phyloP scores from a whole-genome alignment of 2,329 filamentous ascomycete genomes.

The Colletotrichum sansevieriae region DNA sequence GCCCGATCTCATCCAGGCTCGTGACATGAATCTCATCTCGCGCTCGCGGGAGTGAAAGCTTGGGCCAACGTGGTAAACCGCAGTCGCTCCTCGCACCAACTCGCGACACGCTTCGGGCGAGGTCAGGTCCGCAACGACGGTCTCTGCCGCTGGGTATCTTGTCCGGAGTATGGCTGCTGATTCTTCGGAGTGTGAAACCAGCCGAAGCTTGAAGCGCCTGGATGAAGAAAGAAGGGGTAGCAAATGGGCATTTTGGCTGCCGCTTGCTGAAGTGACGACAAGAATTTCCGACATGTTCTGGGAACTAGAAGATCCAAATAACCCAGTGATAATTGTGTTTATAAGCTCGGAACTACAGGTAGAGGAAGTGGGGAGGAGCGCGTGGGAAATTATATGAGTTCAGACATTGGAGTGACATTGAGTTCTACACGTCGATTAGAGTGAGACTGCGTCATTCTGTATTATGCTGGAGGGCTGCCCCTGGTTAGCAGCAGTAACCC shows the following conservation, averaged over 20 bases:
- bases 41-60: conserved; percentile 20
- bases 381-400: too few species aligned
- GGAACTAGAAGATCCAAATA: neutral
- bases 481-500: too few species aligned
- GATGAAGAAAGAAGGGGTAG: conserved; percentile 7
- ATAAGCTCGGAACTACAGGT: too few species aligned
- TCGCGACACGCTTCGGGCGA: conserved; percentile 3
- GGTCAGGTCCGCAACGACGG: conserved; percentile 1
- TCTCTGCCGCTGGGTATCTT: conserved; percentile 5
- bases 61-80: neutral
- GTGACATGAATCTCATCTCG: conserved; percentile 20
- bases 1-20: too few species aligned
- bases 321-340: neutral
- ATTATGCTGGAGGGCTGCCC: too few species aligned
- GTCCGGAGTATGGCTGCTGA: neutral
- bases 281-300: conserved; percentile 16
- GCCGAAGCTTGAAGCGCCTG: conserved; percentile 6
- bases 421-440: too few species aligned
- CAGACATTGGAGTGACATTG: too few species aligned
- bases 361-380: too few species aligned
- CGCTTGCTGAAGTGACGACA: conserved; percentile 10
- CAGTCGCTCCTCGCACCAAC: neutral
- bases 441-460: too few species aligned
- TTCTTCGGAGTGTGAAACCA: neutral
- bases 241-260: conserved; percentile 7